Evolutionary conservation across 495 filamentous ascomycete genomes (phyloP).

Genomic region (Evernia prunastri): DNA sequence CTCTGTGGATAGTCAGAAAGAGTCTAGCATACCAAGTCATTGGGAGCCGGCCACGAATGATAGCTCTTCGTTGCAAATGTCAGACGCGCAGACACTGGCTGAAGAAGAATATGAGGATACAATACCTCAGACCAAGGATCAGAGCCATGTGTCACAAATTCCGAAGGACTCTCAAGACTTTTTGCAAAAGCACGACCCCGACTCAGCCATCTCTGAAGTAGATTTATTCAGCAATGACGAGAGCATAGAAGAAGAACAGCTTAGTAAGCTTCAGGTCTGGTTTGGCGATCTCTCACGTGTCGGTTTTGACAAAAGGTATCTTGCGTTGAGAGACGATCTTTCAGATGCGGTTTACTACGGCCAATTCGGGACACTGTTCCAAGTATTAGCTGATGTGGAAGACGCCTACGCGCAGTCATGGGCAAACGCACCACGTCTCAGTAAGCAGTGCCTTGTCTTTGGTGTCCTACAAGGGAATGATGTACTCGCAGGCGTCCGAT

Average conservation of each 20-base stretch:
- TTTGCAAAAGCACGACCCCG: neutral
- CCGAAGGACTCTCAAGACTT: neutral
- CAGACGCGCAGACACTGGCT: slow-evolving; percentile 4
- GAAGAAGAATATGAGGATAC: slow-evolving; percentile 4
- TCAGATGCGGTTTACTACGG: slow-evolving; percentile 7
- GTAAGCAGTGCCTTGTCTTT: slow-evolving; percentile 7
- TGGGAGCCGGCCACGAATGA: neutral
- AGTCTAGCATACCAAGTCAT: neutral
- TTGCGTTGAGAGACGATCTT: slow-evolving; percentile 8
- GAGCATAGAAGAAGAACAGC: slow-evolving; percentile 5
- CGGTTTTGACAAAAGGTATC: slow-evolving; percentile 1
- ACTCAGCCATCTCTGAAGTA: neutral
- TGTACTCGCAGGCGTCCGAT: neutral
- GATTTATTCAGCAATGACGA: slow-evolving; percentile 5
- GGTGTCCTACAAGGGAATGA: neutral
- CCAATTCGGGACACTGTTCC: neutral
- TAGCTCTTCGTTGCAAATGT: neutral
- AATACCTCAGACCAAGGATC: neutral
- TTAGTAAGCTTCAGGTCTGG: slow-evolving; percentile 8
- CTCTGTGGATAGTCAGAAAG: slow-evolving; percentile 1
- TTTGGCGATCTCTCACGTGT: slow-evolving; percentile 10
- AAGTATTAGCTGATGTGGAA: slow-evolving; percentile 6
- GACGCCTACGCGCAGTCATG: slow-evolving; percentile 4
- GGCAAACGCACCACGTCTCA: slow-evolving; percentile 9
- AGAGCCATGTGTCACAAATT: slow-evolving; percentile 4